These are phyloP conservation scores for Tubosaeta sp. DNA, from an alignment of 768 basidiomycete genomes.

Conservation along the genomic window DNA sequence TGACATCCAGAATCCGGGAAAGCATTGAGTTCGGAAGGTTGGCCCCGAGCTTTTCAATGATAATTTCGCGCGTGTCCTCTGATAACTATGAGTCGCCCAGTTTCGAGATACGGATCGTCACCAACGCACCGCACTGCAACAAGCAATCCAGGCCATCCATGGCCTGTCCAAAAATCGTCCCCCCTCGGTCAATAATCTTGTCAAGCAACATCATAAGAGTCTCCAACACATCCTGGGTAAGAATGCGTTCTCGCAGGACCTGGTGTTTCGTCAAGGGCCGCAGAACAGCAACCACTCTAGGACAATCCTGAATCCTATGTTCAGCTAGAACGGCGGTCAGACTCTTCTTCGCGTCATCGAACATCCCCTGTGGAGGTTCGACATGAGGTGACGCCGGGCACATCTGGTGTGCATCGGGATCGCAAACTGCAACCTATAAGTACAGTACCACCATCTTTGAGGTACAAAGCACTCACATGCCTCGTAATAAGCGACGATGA, in stretches of 20 bases:
- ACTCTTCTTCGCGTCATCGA: conserved; percentile 13
- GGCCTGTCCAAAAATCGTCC: conserved; percentile 12
- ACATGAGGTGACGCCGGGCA: neutral
- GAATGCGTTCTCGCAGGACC: conserved; percentile 8
- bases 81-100: neutral
- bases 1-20: conserved; percentile 8
- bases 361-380: neutral
- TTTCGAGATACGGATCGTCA: neutral
- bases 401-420: neutral
- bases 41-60: conserved; percentile 4
- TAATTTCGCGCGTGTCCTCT: conserved; percentile 9
- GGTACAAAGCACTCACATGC: conserved; percentile 5
- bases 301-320: conserved; percentile 10
- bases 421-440: neutral
- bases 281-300: conserved; percentile 18
- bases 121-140: conserved; percentile 11
- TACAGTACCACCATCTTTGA: too few species aligned
- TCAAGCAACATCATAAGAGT: conserved; percentile 13
- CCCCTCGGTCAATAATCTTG: neutral
- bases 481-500: conserved; percentile 19
- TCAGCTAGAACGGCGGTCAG: conserved; percentile 3
- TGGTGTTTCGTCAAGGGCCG: conserved; percentile 15
- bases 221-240: conserved; percentile 7
- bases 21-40: conserved; percentile 1
- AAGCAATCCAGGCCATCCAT: conserved; percentile 20